Conservation (phyloP, 495 filamentous ascomycete species). For the Penicillium goetzii region DNA sequence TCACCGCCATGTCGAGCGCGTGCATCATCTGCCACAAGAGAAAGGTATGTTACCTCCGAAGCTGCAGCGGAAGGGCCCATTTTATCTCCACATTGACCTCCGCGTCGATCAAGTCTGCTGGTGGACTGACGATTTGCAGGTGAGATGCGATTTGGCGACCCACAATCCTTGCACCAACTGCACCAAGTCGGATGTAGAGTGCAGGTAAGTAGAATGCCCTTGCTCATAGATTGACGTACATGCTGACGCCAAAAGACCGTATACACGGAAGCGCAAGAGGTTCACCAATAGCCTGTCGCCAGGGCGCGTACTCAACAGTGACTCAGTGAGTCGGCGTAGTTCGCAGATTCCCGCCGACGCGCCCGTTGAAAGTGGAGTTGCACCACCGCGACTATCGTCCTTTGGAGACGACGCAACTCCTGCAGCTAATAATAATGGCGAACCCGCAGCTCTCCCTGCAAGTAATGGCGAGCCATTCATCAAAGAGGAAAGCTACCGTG, state of each 20-base stretch:
- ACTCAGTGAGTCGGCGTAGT: conserved; percentile 27
- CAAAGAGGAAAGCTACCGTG: conserved; percentile 38
- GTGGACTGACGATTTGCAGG: conserved; percentile 21
- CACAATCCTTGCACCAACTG: conserved; percentile 39
- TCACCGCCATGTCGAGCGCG: conserved; percentile 30
- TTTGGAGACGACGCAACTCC: conserved; percentile 12
- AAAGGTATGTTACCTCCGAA: conserved; percentile 23
- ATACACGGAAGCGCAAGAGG: conserved; percentile 36
- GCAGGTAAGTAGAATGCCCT: conserved; percentile 24
- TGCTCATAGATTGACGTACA: not conserved
- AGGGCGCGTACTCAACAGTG: conserved; percentile 19
- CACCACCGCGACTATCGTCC: conserved; percentile 8
- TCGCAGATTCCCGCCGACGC: conserved; percentile 28
- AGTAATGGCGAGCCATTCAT: conserved; percentile 29
- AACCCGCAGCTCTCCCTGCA: not conserved
- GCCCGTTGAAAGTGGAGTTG: conserved; percentile 14
- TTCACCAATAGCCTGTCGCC: conserved; percentile 39
- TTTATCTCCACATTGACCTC: not conserved
- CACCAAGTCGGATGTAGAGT: conserved; percentile 34
- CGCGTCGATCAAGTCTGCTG: not conserved
- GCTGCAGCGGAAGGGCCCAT: not conserved
- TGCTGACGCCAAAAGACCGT: conserved; percentile 20
- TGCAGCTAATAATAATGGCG: not conserved
- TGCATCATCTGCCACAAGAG: conserved; percentile 39
- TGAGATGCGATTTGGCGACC: conserved; percentile 34